Conservation (phyloP, 257 asterid species). For the Plantago elongata region DNA sequence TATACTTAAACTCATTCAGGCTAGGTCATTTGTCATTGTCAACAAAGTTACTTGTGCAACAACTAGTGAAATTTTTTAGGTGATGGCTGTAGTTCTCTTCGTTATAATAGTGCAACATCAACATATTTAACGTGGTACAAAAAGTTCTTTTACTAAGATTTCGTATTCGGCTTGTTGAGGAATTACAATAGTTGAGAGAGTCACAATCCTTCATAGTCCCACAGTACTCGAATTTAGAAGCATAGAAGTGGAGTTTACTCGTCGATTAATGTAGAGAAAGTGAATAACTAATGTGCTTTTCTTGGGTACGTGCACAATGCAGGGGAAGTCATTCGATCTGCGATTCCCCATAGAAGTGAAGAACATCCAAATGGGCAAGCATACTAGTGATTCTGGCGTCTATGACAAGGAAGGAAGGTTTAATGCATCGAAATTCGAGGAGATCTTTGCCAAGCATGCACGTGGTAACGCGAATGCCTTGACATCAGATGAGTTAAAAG, state of each 20-base stretch:
- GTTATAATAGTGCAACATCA: too few species aligned
- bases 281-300: background rate
- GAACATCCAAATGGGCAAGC: slow-evolving; percentile 57
- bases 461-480: slow-evolving; percentile 34
- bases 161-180: too few species aligned
- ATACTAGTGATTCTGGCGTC: slow-evolving; percentile 71
- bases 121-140: too few species aligned
- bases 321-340: slow-evolving; percentile 60
- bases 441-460: slow-evolving; percentile 56
- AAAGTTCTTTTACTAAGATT: too few species aligned
- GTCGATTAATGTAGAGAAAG: background rate
- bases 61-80: too few species aligned
- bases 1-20: too few species aligned
- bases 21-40: too few species aligned
- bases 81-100: too few species aligned
- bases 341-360: slow-evolving; percentile 67
- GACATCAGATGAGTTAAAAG: slow-evolving; percentile 54
- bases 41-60: too few species aligned
- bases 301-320: slow-evolving; percentile 16
- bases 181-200: too few species aligned
- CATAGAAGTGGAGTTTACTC: background rate
- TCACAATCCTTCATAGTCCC: too few species aligned
- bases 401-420: slow-evolving; percentile 84
- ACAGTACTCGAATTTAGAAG: too few species aligned
- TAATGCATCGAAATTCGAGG: slow-evolving; percentile 61